A percentile compares a stretch with the other conserved stretches of the same genome.
These are phyloP conservation scores for Tuber microsphaerosporum DNA, from an alignment of 495 filamentous ascomycete species.

Conservation along the genomic window DNA sequence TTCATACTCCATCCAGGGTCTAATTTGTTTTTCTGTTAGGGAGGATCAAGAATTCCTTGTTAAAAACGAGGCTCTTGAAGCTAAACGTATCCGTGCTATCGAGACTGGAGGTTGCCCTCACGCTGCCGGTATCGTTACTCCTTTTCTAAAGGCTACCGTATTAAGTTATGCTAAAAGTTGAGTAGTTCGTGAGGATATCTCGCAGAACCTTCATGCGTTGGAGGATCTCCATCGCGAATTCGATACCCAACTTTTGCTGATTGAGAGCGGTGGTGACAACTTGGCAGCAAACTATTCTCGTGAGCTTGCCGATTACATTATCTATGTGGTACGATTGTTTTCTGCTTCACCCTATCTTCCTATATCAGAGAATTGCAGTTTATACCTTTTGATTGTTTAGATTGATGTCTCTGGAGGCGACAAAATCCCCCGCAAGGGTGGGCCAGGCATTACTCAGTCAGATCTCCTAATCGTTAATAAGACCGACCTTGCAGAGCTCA, in stretches of 20 bases:
- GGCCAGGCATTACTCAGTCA: constrained; percentile 90
- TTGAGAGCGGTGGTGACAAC: constrained; percentile 93
- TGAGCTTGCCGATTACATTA: constrained; percentile 91
- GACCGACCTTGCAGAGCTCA: constrained; percentile 82
- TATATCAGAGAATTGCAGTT: not conserved
- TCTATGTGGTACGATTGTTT: constrained; percentile 61
- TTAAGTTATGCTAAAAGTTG: not conserved
- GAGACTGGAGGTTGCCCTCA: constrained; percentile 97
- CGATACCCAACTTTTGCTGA: constrained; percentile 66
- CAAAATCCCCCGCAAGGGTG: constrained; percentile 92
- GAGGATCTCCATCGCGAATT: constrained; percentile 76
- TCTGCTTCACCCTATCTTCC: not conserved
- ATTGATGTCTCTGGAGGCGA: constrained; percentile 97
- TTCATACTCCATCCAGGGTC: not conserved
- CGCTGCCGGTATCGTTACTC: constrained; percentile 53
- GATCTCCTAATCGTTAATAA: constrained; percentile 93
- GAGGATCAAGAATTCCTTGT: constrained; percentile 98
- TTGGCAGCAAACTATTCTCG: constrained; percentile 91
- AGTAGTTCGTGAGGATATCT: constrained; percentile 87
- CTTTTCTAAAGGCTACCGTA: not conserved
- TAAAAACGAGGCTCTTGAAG: constrained; percentile 70
- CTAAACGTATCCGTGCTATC: constrained; percentile 81
- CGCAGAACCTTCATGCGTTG: constrained; percentile 81
- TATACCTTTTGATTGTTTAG: not conserved
- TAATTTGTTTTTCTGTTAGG: constrained; percentile 44